These are phyloP conservation scores for Lonicera japonica DNA, from an alignment of 129 eudicot species.

Conservation along the genomic window DNA sequence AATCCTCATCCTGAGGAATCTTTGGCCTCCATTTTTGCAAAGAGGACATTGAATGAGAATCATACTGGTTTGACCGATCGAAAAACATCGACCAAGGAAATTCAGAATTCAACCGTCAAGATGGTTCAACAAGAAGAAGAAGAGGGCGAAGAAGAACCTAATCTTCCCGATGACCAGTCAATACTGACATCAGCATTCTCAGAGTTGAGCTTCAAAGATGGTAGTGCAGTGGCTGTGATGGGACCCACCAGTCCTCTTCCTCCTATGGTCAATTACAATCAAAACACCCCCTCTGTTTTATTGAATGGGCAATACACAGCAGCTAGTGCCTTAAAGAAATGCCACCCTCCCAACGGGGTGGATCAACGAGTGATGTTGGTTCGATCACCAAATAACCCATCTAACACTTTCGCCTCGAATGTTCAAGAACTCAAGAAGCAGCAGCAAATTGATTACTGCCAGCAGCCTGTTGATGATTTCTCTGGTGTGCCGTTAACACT, in stretches of 20 bases:
- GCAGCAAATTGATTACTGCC: slow-evolving; percentile 1
- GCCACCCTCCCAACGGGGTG: neutral
- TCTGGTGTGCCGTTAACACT: slow-evolving; percentile 9
- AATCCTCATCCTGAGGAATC: slow-evolving; percentile 28
- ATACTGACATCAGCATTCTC: slow-evolving; percentile 34
- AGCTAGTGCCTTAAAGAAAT: slow-evolving; percentile 2
- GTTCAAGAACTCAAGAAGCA: slow-evolving; percentile 35
- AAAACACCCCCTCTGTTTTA: neutral
- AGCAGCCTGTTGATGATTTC: slow-evolving; percentile 8
- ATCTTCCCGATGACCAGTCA: slow-evolving; percentile 41
- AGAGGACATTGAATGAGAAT: slow-evolving; percentile 16
- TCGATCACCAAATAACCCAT: slow-evolving; percentile 13
- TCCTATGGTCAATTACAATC: slow-evolving; percentile 15
- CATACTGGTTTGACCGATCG: slow-evolving; percentile 22
- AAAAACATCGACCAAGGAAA: slow-evolving; percentile 16
- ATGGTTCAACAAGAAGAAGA: slow-evolving; percentile 15
- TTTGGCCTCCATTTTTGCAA: slow-evolving; percentile 19
- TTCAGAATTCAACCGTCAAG: slow-evolving; percentile 10
- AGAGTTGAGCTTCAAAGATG: slow-evolving; percentile 45
- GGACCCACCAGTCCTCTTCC: too few relatives aligned
- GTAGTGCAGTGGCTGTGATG: slow-evolving; percentile 28
- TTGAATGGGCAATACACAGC: slow-evolving; percentile 8
- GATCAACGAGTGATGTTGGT: slow-evolving; percentile 4
- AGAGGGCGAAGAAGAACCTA: slow-evolving; percentile 20
- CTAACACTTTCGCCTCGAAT: slow-evolving; percentile 23